Base-by-base conservation (phyloP, 805 yeast species). In the Blastobotrys americana region DNA sequence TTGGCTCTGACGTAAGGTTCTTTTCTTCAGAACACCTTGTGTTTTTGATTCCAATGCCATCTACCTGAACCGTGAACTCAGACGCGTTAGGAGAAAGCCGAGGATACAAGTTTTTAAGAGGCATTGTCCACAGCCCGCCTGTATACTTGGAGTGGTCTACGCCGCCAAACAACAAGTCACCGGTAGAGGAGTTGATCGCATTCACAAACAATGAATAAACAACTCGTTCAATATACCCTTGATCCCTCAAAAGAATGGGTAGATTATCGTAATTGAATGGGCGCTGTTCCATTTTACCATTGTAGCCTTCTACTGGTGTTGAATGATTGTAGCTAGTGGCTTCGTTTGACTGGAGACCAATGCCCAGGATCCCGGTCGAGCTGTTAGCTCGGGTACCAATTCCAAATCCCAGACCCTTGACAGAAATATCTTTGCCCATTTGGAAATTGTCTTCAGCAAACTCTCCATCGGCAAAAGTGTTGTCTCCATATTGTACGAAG, bases 301-400 rank as follows among this genome's bases (percentile, higher is more conserved):
- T 10, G 20, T 15, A 8, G 9, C 20, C 20, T 8, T 9, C 13
- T 13, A 13, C 31, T 8, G 8, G 8, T 9, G 9, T 20, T 15
- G 25, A 36, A 19, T 5, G 31, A 25, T 34, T 15, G 18, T 22
- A 37, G 77, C 42, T 53, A 22, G 55, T 53, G 17, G 69, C 57
- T 55, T 67, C 71, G 34, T 56, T 54, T 16, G 55, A 49, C 8
- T 49, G 44, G 37, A 60, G 54, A 13, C 70, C 70, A 22, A 66
- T 58, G 9, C 71, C 71, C 49, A 65, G 54, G 16, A 67, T 66
- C 43, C 94, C 90, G 50, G 70, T 63, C 5, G 77, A 62, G 3
- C 93, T 78, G 51, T 78, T 77, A 1, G 93, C 73, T 27, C 63
- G 58, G 56, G 79, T 77, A 5, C 84, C 93, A 20, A 86, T 77